A percentile compares a stretch with the other conserved stretches of the same genome.
Evolutionary conservation across 2,329 filamentous ascomycete genomes (phyloP).

Genomic region (Trichoderma arundinaceum): DNA sequence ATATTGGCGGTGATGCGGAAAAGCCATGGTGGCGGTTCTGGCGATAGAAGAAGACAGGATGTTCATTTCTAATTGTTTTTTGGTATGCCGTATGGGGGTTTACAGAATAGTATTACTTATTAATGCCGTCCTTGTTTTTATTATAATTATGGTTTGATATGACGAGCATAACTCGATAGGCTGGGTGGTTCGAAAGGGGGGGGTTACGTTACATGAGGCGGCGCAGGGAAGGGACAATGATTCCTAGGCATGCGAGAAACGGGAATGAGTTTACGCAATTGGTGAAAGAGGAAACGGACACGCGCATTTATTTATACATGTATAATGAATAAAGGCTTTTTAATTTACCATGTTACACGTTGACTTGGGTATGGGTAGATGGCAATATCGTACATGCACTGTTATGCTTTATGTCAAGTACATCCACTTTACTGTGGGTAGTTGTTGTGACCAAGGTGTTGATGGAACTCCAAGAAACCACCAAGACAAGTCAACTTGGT

Average conservation of each 20-base stretch:
- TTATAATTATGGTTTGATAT: background rate
- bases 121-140: background rate
- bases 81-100: too few relatives aligned
- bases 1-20: constrained; percentile 36
- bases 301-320: background rate
- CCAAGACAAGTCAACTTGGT: too few relatives aligned
- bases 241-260: constrained; percentile 3
- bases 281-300: background rate
- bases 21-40: constrained; percentile 66
- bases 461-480: too few relatives aligned
- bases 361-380: background rate
- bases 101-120: too few relatives aligned
- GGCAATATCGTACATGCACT: too few relatives aligned
- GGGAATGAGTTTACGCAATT: constrained; percentile 8
- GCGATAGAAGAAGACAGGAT: constrained; percentile 44
- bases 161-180: background rate
- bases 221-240: background rate
- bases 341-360: background rate
- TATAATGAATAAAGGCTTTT: background rate
- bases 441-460: too few relatives aligned
- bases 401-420: too few relatives aligned
- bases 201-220: background rate
- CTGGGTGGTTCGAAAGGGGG: background rate
- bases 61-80: background rate
- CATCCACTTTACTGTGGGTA: too few relatives aligned